These are phyloP conservation scores for Cladophialophora immunda DNA, from an alignment of 2,329 filamentous ascomycete genomes.

Conservation along the genomic window DNA sequence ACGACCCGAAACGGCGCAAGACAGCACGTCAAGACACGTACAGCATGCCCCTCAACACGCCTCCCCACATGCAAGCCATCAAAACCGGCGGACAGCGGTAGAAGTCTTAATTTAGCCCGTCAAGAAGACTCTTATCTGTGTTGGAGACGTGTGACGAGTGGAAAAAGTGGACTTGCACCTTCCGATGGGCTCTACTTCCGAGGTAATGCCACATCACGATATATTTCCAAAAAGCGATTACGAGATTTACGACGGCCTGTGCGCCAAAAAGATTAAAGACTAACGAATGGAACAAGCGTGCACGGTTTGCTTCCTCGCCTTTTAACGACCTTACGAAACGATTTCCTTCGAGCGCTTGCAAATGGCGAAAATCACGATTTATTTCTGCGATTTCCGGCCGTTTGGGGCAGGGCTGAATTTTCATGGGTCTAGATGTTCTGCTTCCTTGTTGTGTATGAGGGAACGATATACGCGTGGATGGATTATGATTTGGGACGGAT, in stretches of 20 bases:
- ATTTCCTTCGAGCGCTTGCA: conserved; percentile 39
- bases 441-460: conserved; percentile 36
- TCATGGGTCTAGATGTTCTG: conserved; percentile 35
- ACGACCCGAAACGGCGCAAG: conserved; percentile 79
- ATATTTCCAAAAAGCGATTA: conserved; percentile 39
- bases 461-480: conserved; percentile 39
- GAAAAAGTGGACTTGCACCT: conserved; percentile 28
- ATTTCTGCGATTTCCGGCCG: conserved; percentile 23
- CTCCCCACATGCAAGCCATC: conserved; percentile 53
- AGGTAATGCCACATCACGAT: conserved; percentile 35
- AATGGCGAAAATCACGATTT: conserved; percentile 33
- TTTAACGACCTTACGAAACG: conserved; percentile 41
- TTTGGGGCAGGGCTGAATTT: conserved; percentile 20
- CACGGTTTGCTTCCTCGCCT: conserved; percentile 35
- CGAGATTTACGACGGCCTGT: conserved; percentile 39
- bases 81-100: conserved; percentile 49
- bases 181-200: conserved; percentile 24
- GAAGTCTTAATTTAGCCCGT: conserved; percentile 19
- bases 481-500: conserved; percentile 36
- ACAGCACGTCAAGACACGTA: conserved; percentile 67
- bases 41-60: conserved; percentile 54
- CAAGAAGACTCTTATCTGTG: conserved; percentile 24
- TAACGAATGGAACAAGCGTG: conserved; percentile 39
- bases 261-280: conserved; percentile 39
- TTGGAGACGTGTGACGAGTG: conserved; percentile 27